Base-by-base conservation (phyloP, 2,329 filamentous ascomycete genomes). In the Ciborinia camelliae region DNA sequence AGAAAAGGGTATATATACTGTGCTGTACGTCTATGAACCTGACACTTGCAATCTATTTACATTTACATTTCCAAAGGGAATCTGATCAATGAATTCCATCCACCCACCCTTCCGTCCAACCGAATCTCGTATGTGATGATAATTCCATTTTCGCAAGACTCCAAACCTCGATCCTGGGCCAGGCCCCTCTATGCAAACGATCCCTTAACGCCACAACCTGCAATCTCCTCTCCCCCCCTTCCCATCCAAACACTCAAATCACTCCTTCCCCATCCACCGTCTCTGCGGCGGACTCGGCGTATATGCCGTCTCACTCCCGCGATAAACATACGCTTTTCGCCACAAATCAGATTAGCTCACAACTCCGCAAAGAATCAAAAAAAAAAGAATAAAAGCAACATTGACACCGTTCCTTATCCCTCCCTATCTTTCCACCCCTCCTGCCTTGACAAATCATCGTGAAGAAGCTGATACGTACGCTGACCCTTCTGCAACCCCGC, bases 401-500 rank as follows among this genome's bases (percentile, higher is more conserved):
- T 30, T n/a, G n/a, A n/a, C n/a, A n/a, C 28, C 23, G 26, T 39
- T n/a, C 39, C 35, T 32, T 61, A 37, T 32, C 23, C 32, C 7
- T 61, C 47, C 41, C 30, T 47, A 35, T 47, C 41, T 48, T 37
- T 48, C 30, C n/a, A 47, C 1, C 43, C 55, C 39, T 62, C 30
- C 20, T 41, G 37, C 32, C n/a, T 32, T 6, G 14, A 54, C 15
- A 62, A 18, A 54, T 41, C 54, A 43, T 62, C 47, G 41, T 52
- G 32, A 47, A 43, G 35, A 61, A 51, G 57, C 32, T 45, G 41
- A 62, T 39, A 71, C 73, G 69, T 61, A 74, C 73, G 72, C 58
- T 74, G 71, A 53, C 71, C 71, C 51, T 74, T 75, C 53, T 68
- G 67, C 48, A 75, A 63, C 12, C 81, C 65, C 73, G 75, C 64